Conservation (phyloP, 148 eudicot species). For the Rhododendron vialii region DNA sequence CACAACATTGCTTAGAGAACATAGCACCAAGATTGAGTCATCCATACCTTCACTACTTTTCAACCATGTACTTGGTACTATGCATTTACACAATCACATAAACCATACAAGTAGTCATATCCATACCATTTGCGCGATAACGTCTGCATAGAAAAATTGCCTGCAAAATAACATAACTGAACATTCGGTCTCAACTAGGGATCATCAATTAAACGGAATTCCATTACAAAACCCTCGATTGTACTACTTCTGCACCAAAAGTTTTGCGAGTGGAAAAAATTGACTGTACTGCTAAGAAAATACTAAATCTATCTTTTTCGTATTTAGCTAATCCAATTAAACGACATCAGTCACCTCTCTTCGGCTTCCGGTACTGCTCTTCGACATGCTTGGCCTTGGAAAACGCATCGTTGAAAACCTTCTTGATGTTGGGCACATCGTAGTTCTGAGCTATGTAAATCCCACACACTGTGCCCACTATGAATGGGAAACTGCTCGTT, state of each 20-base stretch:
- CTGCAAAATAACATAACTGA: background rate
- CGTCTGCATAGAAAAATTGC: background rate
- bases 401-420: constrained; percentile 25
- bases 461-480: constrained; percentile 46
- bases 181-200: background rate
- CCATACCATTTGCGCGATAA: too few species aligned
- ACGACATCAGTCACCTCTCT: background rate
- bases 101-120: background rate
- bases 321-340: background rate
- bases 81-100: background rate
- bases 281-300: background rate
- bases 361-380: constrained; percentile 4
- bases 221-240: background rate
- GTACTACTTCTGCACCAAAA: background rate
- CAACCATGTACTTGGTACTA: background rate
- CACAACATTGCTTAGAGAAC: background rate
- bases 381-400: constrained; percentile 30
- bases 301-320: background rate
- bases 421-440: constrained; percentile 48
- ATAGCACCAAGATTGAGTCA: background rate
- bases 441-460: constrained; percentile 70
- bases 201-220: background rate
- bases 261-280: background rate
- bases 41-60: background rate
- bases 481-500: constrained; percentile 41